Base-by-base conservation (phyloP, 495 filamentous ascomycete species). In the Evansstolkia leycettana region DNA sequence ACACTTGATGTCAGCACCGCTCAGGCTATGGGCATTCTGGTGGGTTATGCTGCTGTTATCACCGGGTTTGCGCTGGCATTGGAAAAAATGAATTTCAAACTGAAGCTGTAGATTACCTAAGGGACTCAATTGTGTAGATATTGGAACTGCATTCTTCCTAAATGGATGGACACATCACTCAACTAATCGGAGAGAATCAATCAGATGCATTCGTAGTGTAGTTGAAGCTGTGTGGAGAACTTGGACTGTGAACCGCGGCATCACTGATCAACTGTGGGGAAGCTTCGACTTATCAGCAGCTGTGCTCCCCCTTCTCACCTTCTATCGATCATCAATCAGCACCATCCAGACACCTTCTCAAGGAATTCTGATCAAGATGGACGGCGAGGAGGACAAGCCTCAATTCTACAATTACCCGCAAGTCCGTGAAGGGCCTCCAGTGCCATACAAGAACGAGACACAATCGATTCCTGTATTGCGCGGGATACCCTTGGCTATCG, bases 21-120 rank as follows among this genome's bases (percentile, higher is more conserved):
- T 7, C 49, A 62, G 30, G 75, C 84, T 2, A 83, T 95, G 77
- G 76, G 50, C 0, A 72, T 94, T 28, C 46, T 98, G 43, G 52
- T 80, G 11, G 75, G 43, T 5, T 96, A 96, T 58, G 74, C 76
- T 24, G 66, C 59, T 1, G 52, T 74, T 5, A 30, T 96, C 18
- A 78, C 80, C 7, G 71, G 47, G 9, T 46, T 80, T 38, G 89
- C 86, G 12, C 53, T 94, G 26, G 67, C 49, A 14, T 60, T 98
- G 45, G 82, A 95, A 59, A 49, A 53, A 28, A 75, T 60, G 39
- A 70, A 85, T 48, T 56, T 95, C 17, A 84, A 79, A 20, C 73
- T 94, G 43, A 88, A 85, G 58, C 54, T 79, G 37, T 94, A 29
- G 28, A 23, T 23, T n/a, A n/a, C n/a, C n/a, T n/a, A n/a, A 23